A percentile compares a stretch with the other conserved stretches of the same genome.
Conservation (phyloP, 1,284 basidiomycete species). For the Melanopsichium pennsylvanicum region DNA sequence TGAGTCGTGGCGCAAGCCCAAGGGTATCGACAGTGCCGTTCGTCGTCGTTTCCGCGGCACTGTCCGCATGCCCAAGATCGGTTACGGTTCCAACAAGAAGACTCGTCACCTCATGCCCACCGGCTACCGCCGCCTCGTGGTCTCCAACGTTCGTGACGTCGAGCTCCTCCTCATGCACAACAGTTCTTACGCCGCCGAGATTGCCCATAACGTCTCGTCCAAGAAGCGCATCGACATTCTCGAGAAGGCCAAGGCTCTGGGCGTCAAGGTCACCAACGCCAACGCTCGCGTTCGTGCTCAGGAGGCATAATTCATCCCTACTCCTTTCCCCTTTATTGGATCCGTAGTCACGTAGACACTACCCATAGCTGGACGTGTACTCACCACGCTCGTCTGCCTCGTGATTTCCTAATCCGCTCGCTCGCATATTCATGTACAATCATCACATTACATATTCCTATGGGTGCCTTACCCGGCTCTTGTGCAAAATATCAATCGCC, state of each 20-base stretch:
- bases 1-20: conserved; percentile 64
- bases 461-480: conserved; percentile 1
- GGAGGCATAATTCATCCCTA: conserved; percentile 72
- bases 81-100: conserved; percentile 67
- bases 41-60: conserved; percentile 64
- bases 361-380: too few species aligned
- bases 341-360: conserved; percentile 22
- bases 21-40: conserved; percentile 64
- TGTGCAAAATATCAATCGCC: conserved; percentile 41
- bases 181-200: conserved; percentile 93
- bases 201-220: conserved; percentile 96
- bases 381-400: conserved; percentile 7
- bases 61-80: conserved; percentile 64
- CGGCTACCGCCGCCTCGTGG: conserved; percentile 65
- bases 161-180: conserved; percentile 74
- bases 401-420: conserved; percentile 20
- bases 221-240: conserved; percentile 94
- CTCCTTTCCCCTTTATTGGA: conserved; percentile 1
- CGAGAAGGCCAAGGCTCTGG: conserved; percentile 73
- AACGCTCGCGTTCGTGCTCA: conserved; percentile 94
- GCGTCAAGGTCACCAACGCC: conserved; percentile 84
- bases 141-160: conserved; percentile 63
- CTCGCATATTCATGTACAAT: conserved; percentile 41
- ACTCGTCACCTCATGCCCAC: conserved; percentile 66
- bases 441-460: conserved; percentile 22